Percentiles rank a stretch among this genome's conserved stretches.
These are phyloP conservation scores for Metschnikowia peoriensis DNA, from an alignment of 805 yeast genomes.

Conservation along the genomic window DNA sequence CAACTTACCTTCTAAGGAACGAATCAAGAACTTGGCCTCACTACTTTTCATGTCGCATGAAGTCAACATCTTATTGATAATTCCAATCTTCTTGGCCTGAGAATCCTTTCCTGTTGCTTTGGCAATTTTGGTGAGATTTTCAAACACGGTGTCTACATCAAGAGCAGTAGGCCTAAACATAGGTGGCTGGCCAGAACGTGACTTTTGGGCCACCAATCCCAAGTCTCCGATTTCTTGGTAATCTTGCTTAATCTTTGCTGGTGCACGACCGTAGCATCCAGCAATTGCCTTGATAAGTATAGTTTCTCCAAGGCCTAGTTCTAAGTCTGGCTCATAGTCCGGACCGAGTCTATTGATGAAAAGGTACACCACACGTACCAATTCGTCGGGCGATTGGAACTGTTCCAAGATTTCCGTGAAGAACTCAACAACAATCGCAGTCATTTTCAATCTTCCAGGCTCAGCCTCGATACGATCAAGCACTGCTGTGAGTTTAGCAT, in stretches of 20 bases:
- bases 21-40: slow-evolving; percentile 87
- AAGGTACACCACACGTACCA: slow-evolving; percentile 74
- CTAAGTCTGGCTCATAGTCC: slow-evolving; percentile 87
- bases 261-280: slow-evolving; percentile 83
- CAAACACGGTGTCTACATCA: slow-evolving; percentile 70
- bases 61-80: slow-evolving; percentile 80
- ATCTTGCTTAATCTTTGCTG: slow-evolving; percentile 67
- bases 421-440: slow-evolving; percentile 70
- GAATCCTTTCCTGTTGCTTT: slow-evolving; percentile 75
- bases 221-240: slow-evolving; percentile 83
- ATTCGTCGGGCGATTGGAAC: slow-evolving; percentile 34
- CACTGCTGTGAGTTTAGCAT: slow-evolving; percentile 51
- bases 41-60: slow-evolving; percentile 65
- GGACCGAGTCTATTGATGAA: slow-evolving; percentile 91
- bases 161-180: slow-evolving; percentile 91
- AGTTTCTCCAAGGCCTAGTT: slow-evolving; percentile 91
- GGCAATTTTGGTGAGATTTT: slow-evolving; percentile 74
- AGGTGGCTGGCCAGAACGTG: slow-evolving; percentile 82
- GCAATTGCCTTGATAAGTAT: slow-evolving; percentile 82
- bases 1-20: slow-evolving; percentile 89
- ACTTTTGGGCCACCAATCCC: slow-evolving; percentile 82
- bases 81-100: slow-evolving; percentile 70
- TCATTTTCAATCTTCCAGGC: slow-evolving; percentile 79
- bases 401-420: slow-evolving; percentile 60
- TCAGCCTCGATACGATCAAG: slow-evolving; percentile 80